Conservation (phyloP, 2,329 filamentous ascomycete genomes). For the Epichloe amarillans region DNA sequence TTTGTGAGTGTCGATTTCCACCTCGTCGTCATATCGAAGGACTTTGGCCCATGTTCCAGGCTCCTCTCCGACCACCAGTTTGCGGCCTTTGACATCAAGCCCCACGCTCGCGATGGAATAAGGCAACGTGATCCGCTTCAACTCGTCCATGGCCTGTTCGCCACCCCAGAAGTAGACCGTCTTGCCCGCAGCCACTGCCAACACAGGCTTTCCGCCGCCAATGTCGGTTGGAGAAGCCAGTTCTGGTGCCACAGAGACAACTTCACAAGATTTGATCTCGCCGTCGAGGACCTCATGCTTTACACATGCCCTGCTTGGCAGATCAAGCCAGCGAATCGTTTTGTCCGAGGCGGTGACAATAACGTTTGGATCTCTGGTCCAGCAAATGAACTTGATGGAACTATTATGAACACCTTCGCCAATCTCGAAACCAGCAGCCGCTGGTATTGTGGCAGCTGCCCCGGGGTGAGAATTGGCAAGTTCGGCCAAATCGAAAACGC, state of each 20-base stretch:
- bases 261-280: constrained; percentile 82
- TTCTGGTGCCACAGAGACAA: constrained; percentile 53
- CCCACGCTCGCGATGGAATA: constrained; percentile 88
- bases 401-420: constrained; percentile 71
- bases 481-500: constrained; percentile 75
- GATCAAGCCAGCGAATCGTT: constrained; percentile 86
- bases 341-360: constrained; percentile 88
- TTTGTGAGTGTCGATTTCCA: constrained; percentile 84
- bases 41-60: constrained; percentile 95
- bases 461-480: constrained; percentile 29
- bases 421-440: constrained; percentile 68
- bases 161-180: constrained; percentile 87
- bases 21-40: constrained; percentile 73
- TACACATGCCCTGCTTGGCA: constrained; percentile 62
- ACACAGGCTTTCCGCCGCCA: constrained; percentile 54
- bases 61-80: constrained; percentile 80
- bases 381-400: constrained; percentile 92
- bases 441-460: constrained; percentile 34
- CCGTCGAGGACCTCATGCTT: constrained; percentile 69
- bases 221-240: constrained; percentile 48
- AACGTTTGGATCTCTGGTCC: constrained; percentile 78
- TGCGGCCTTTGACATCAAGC: constrained; percentile 66
- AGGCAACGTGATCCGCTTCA: constrained; percentile 68
- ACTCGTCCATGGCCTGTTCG: constrained; percentile 48
- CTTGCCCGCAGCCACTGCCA: constrained; percentile 90